phyloP scores from a whole-genome alignment of 768 basidiomycete species.

The Trametes coccinea region DNA sequence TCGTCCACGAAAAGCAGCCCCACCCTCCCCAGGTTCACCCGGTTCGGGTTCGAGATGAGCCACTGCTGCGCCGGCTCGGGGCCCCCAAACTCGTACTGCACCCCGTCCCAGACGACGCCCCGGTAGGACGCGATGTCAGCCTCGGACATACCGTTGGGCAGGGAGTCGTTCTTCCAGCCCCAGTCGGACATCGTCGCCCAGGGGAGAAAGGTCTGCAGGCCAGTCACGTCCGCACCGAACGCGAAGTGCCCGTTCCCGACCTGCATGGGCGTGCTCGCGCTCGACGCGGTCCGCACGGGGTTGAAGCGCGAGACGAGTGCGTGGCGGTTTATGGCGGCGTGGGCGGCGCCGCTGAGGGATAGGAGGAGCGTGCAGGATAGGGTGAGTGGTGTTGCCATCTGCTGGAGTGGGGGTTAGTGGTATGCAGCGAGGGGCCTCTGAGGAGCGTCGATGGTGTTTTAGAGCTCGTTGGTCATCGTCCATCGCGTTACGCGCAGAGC shows the following conservation, averaged over 20 bases:
- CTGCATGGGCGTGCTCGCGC: slow-evolving; percentile 52
- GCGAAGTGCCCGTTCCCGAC: slow-evolving; percentile 65
- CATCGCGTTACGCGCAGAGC: not conserved
- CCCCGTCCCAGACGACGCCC: slow-evolving; percentile 52
- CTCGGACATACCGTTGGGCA: slow-evolving; percentile 45
- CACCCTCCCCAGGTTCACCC: slow-evolving; percentile 53
- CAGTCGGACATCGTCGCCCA: slow-evolving; percentile 58
- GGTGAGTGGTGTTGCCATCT: not conserved
- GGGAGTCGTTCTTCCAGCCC: slow-evolving; percentile 63
- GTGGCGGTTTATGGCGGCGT: slow-evolving; percentile 32
- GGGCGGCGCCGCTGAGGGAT: not conserved
- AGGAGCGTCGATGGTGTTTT: not conserved
- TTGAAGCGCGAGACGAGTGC: slow-evolving; percentile 50
- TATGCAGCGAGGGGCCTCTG: not conserved
- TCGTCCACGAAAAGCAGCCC: slow-evolving; percentile 45
- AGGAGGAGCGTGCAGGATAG: not conserved
- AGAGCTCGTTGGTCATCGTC: too few species aligned
- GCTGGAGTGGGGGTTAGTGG: not conserved
- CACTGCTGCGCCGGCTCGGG: slow-evolving; percentile 49
- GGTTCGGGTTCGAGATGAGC: slow-evolving; percentile 59
- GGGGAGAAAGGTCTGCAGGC: slow-evolving; percentile 57
- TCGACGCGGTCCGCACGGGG: slow-evolving; percentile 50
- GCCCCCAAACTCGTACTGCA: slow-evolving; percentile 53
- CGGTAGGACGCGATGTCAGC: slow-evolving; percentile 47
- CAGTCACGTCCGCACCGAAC: slow-evolving; percentile 58